Base-by-base conservation (phyloP, 2,329 filamentous ascomycete species). In the Gremmenia infestans region DNA sequence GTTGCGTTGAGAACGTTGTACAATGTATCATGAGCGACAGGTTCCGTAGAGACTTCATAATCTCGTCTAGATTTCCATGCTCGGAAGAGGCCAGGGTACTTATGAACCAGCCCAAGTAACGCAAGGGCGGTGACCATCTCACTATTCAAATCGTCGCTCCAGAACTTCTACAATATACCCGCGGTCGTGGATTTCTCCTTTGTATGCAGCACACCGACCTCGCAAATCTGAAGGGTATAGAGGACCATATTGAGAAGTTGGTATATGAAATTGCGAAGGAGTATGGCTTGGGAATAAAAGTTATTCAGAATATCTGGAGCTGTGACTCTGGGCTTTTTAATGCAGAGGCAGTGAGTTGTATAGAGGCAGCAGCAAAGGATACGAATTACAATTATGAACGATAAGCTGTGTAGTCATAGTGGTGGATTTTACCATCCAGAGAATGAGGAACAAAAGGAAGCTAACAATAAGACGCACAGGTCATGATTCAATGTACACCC, bases 81-180 rank as follows among this genome's bases (percentile, higher is more conserved):
- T 11, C 11, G 19, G 11, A 12, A 32, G 42, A 22, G 19, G 19
- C 19, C 19, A 19, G 5, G 19, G 22, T 19, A 50, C 48, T 40
- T 39, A 50, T 36, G 48, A 53, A 11, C 64, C 67, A 23, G 66
- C 63, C 61, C 63, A 70, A 12, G 60, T 45, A n/a, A 70, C 59
- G 35, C 54, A 63, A 12, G 68, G 68, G 50, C 67, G 70, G 15
- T 59, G 61, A 48, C 81, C 2, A 87, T 87, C 0, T 87, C 86
- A 0, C 87, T 89, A 55, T 69, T 90, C 48, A 82, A 78, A 22
- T 74, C 83, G 2, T 77, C 76, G 40, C 86, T 86, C 0, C 85
- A 85, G 7, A 85, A 80, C 60, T 86, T 86, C 17, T 89, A 89
- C 68, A 90, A 87, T 0, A 83, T 89, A 0, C 84, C 87, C 0